A percentile compares a stretch with the other conserved stretches of the same genome.
Evolutionary conservation across 768 basidiomycete species (phyloP).

Genomic region (Pisolithus albus): DNA sequence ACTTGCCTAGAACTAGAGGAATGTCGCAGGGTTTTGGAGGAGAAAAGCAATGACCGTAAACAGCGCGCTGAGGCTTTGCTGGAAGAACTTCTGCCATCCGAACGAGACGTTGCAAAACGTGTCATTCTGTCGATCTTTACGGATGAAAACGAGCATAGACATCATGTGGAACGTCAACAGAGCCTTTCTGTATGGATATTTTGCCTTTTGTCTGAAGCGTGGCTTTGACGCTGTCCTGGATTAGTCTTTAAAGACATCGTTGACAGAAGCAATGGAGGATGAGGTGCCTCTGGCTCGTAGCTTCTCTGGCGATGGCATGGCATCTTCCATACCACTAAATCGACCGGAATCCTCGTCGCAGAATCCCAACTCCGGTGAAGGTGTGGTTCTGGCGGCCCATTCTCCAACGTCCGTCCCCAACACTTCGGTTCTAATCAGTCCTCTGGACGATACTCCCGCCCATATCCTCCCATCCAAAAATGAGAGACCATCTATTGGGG

Average conservation of each 20-base stretch:
- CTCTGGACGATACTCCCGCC: conserved; percentile 6
- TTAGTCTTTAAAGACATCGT: conserved; percentile 41
- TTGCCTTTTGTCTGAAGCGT: background rate
- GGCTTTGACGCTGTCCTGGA: background rate
- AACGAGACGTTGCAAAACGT: conserved; percentile 60
- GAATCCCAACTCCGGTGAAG: too few species aligned
- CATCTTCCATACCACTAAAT: conserved; percentile 9
- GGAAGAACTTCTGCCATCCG: conserved; percentile 50
- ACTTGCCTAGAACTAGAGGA: conserved; percentile 61
- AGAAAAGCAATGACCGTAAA: conserved; percentile 52
- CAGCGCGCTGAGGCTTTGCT: conserved; percentile 49
- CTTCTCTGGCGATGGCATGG: conserved; percentile 18
- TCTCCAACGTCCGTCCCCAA: conserved; percentile 6
- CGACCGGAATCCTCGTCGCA: background rate
- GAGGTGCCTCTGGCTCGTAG: conserved; percentile 34
- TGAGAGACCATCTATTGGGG: conserved; percentile 42
- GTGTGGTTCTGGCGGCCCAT: background rate
- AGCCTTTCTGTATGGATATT: conserved; percentile 48
- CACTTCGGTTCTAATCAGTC: background rate
- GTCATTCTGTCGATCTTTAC: conserved; percentile 62
- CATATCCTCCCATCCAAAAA: conserved; percentile 15
- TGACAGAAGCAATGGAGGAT: conserved; percentile 45
- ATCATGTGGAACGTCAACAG: conserved; percentile 48
- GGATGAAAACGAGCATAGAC: conserved; percentile 37
- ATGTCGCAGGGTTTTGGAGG: conserved; percentile 40